Percentiles rank a stretch among this genome's conserved stretches.
Evolutionary conservation across 352 stramenopile genomes (phyloP).

Genomic region (Elongisporangium undulatum): DNA sequence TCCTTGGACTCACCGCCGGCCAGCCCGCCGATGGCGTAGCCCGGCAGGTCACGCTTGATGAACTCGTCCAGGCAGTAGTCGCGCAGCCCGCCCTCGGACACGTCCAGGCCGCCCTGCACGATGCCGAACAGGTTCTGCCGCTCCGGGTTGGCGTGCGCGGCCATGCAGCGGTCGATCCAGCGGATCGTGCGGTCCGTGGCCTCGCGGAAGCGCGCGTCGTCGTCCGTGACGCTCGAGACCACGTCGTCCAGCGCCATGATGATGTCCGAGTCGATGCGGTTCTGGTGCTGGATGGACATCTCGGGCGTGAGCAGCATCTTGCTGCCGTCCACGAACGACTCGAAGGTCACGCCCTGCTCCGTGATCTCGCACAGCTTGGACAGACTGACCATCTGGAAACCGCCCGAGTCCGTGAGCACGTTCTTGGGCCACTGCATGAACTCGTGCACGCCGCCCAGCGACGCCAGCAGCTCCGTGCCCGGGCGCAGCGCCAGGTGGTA

Average conservation of each 20-base stretch:
- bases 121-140: conserved; percentile 97
- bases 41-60: conserved; percentile 74
- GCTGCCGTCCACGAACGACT: conserved; percentile 87
- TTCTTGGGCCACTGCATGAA: conserved; percentile 95
- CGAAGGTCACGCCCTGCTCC: conserved; percentile 62
- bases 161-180: conserved; percentile 95
- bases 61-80: conserved; percentile 92
- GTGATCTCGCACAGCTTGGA: conserved; percentile 94
- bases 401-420: conserved; percentile 96
- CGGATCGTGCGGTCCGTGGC: conserved; percentile 91
- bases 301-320: conserved; percentile 95
- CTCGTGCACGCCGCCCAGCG: conserved; percentile 92
- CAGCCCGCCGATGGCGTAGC: conserved; percentile 96
- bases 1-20: conserved; percentile 92
- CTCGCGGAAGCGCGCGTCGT: conserved; percentile 89
- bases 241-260: conserved; percentile 99
- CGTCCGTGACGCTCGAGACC: conserved; percentile 84
- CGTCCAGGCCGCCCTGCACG: conserved; percentile 94
- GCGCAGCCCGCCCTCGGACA: conserved; percentile 84
- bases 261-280: conserved; percentile 96
- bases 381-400: conserved; percentile 98
- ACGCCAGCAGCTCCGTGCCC: conserved; percentile 77
- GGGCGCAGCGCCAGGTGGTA: conserved; percentile 96
- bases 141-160: conserved; percentile 79
- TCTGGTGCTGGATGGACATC: conserved; percentile 90